Percentiles rank a stretch among this genome's conserved stretches.
Conservation (phyloP, 2,329 filamentous ascomycete species). For the Penicillium digitatum region DNA sequence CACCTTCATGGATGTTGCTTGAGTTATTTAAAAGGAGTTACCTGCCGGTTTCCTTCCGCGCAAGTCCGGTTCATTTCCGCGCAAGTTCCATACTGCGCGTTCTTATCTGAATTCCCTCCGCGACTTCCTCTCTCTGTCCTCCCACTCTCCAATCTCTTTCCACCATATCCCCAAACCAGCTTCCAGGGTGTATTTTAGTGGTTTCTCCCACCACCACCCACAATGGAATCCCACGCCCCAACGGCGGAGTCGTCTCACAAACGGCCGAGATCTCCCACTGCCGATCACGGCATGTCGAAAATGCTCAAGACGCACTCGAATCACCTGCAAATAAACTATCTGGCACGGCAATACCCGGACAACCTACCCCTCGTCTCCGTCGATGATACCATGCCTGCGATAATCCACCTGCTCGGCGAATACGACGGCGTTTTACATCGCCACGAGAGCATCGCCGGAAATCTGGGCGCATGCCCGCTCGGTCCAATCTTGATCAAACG, state of each 20-base stretch:
- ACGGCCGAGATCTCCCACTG: slow-evolving; percentile 45
- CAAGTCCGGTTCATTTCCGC: slow-evolving; percentile 8
- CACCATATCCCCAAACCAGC: not conserved
- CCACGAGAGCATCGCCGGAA: slow-evolving; percentile 81
- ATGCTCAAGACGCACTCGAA: slow-evolving; percentile 53
- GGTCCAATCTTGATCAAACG: slow-evolving; percentile 79
- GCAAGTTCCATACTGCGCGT: slow-evolving; percentile 2
- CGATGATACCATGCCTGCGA: slow-evolving; percentile 68
- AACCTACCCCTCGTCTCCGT: slow-evolving; percentile 60
- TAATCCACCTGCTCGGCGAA: slow-evolving; percentile 68
- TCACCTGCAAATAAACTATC: slow-evolving; percentile 65
- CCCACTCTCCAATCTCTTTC: not conserved
- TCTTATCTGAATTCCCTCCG: not conserved
- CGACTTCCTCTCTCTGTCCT: not conserved
- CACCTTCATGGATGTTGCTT: slow-evolving; percentile 12
- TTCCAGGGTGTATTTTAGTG: not conserved
- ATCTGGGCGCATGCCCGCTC: slow-evolving; percentile 76
- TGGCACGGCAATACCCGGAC: slow-evolving; percentile 59
- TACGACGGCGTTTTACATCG: slow-evolving; percentile 83
- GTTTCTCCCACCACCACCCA: not conserved
- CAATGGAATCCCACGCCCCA: slow-evolving; percentile 35
- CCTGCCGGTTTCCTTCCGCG: slow-evolving; percentile 10
- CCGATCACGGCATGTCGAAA: slow-evolving; percentile 46
- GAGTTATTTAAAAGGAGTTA: not conserved
- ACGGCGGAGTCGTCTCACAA: slow-evolving; percentile 41